Percentiles rank a stretch among this genome's conserved stretches.
These are phyloP conservation scores for Linum lewisii DNA, from an alignment of 345 rosid genomes.

Conservation along the genomic window DNA sequence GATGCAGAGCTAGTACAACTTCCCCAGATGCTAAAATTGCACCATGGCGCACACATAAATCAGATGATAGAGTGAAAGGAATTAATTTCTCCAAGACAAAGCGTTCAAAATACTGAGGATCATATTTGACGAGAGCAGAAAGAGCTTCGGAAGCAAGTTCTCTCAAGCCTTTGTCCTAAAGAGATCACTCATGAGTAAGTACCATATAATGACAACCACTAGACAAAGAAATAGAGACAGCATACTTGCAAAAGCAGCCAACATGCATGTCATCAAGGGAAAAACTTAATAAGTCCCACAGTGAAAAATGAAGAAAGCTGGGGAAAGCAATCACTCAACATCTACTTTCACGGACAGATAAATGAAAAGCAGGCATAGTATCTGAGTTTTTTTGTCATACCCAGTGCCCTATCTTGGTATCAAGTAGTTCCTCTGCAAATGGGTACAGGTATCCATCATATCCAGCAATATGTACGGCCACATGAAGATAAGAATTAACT, in stretches of 20 bases:
- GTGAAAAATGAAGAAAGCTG: too few species aligned
- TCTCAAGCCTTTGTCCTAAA: slow-evolving; percentile 85
- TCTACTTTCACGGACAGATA: neutral
- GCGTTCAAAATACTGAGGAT: slow-evolving; percentile 7
- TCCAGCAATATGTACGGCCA: slow-evolving; percentile 69
- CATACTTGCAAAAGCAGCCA: neutral
- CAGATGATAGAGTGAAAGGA: slow-evolving; percentile 82
- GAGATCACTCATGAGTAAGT: slow-evolving; percentile 13
- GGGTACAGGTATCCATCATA: slow-evolving; percentile 79
- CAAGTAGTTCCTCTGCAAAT: slow-evolving; percentile 80
- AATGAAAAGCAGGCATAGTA: neutral
- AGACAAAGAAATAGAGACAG: neutral
- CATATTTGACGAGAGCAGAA: slow-evolving; percentile 81
- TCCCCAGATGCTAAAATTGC: slow-evolving; percentile 84
- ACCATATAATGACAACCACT: slow-evolving; percentile 7
- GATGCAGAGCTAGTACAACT: slow-evolving; percentile 66
- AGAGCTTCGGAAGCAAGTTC: slow-evolving; percentile 84
- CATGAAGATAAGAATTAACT: slow-evolving; percentile 65
- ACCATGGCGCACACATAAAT: slow-evolving; percentile 91
- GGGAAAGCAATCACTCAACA: neutral
- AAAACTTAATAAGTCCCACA: neutral
- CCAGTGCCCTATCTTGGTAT: slow-evolving; percentile 90
- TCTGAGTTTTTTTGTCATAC: slow-evolving; percentile 39
- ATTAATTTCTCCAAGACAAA: slow-evolving; percentile 26
- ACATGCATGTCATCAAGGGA: neutral